These are phyloP conservation scores for Termitomyces sp. DNA, from an alignment of 768 basidiomycete species.

Conservation along the genomic window DNA sequence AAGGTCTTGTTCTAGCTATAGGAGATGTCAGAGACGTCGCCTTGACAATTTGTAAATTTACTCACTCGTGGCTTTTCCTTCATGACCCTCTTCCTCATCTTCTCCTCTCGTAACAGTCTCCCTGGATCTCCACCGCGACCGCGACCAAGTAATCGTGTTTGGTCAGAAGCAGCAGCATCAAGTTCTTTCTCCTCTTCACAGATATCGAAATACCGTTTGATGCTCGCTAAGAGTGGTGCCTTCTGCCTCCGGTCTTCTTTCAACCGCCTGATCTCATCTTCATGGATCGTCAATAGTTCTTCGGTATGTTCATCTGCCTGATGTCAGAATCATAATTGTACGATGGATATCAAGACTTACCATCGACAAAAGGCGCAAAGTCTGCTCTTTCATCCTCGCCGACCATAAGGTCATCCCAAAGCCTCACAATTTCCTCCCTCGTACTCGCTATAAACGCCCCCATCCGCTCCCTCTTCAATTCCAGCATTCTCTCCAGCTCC, in stretches of 20 bases:
- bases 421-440: constrained; percentile 67
- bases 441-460: constrained; percentile 78
- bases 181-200: constrained; percentile 88
- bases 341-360: constrained; percentile 34
- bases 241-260: constrained; percentile 82
- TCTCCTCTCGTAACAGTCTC: constrained; percentile 86
- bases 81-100: constrained; percentile 90
- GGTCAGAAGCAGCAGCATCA: constrained; percentile 74
- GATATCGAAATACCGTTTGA: constrained; percentile 89
- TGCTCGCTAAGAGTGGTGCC: constrained; percentile 63
- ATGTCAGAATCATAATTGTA: background rate
- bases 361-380: constrained; percentile 80
- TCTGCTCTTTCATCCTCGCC: constrained; percentile 77
- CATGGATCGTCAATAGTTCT: constrained; percentile 79
- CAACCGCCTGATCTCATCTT: constrained; percentile 75
- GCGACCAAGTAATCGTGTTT: constrained; percentile 74
- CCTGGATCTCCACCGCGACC: constrained; percentile 86
- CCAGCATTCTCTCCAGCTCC: constrained; percentile 87
- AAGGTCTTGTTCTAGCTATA: constrained; percentile 85
- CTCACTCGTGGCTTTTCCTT: constrained; percentile 91
- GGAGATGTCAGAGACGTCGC: background rate
- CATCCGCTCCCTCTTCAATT: constrained; percentile 85
- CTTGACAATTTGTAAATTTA: constrained; percentile 2
- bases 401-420: constrained; percentile 87
- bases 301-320: constrained; percentile 78